phyloP scores from a whole-genome alignment of 768 basidiomycete species.

The Hypsizygus marmoreus region DNA sequence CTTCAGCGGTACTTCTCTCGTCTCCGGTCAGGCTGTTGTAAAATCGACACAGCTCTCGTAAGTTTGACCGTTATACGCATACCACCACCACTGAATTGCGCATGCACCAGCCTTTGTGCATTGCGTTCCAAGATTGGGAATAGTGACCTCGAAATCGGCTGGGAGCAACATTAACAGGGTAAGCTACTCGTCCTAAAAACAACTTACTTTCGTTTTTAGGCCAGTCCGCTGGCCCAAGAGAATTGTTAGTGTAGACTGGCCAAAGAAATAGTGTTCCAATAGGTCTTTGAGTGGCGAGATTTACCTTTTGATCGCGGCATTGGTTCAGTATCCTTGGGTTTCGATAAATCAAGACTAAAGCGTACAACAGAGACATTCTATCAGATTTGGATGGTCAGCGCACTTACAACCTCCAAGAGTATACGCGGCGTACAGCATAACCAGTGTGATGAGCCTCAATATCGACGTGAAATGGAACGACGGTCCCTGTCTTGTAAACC shows the following conservation, averaged over 20 bases:
- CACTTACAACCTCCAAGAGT: neutral
- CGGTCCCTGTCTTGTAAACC: conserved; percentile 27
- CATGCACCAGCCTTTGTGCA: conserved; percentile 32
- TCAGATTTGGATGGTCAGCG: neutral
- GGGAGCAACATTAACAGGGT: neutral
- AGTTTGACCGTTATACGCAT: conserved; percentile 29
- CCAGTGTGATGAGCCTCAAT: conserved; percentile 38
- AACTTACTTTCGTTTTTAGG: conserved; percentile 36
- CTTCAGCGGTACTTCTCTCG: too few relatives aligned
- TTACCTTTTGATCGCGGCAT: conserved; percentile 19
- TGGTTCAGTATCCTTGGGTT: too few relatives aligned
- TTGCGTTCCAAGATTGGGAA: conserved; percentile 30
- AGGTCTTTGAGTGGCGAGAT: conserved; percentile 27
- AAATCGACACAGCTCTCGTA: conserved; percentile 40
- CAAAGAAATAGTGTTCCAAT: conserved; percentile 33
- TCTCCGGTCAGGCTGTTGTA: conserved; percentile 10
- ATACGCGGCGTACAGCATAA: conserved; percentile 25
- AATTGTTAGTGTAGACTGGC: conserved; percentile 34
- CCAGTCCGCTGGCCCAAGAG: conserved; percentile 31
- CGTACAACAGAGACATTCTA: conserved; percentile 36
- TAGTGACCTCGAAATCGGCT: conserved; percentile 33
- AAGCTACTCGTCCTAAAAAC: neutral
- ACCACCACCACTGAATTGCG: conserved; percentile 43
- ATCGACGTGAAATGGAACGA: conserved; percentile 32
- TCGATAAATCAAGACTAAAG: too few relatives aligned